Base-by-base conservation (phyloP, 495 filamentous ascomycete genomes). In the Cryomyces minteri region DNA sequence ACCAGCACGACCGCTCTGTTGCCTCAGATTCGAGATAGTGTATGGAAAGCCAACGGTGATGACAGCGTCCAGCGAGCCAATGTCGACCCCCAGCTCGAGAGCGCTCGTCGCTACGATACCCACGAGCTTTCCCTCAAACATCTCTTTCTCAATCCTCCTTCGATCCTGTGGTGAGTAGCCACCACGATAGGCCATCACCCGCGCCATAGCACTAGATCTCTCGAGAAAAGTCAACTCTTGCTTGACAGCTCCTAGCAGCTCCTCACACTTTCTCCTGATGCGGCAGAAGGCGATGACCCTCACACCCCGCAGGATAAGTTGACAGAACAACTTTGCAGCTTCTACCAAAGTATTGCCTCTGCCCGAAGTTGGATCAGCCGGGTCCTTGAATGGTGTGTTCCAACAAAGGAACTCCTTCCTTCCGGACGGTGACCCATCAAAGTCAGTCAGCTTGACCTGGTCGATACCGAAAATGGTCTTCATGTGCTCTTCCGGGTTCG, bases 371-470 rank as follows among this genome's bases (percentile, higher is more conserved):
- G 87, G 85, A 59, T 96, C 90, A 6, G 67, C 66, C 1, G 87
- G 84, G 54, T 94, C 90, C 64, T 84, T 94, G 64, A 79, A 94
- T 3, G 90, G 92, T 1, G 92, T 94, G 51, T 96, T 96, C 90
- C 90, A 99, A 62, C 86, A 94, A 6, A 99, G 61, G 46, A 96
- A 96, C 57, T 94, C 87, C 54, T 99, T 99, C 29, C 85, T 70
- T 5, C 90, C 90, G 8, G 84, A 84, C 1, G 90, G 92, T 4
- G 87, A 94, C 3, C 90, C 90, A 54, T 96, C 90, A 59, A 84
- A 86, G 62, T 94, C 85, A 2, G 83, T 76, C 34, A 96, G 56
- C 46, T 69, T 72, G 6, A 94, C 81, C 31, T 76, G 62, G 25
- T 88, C 70, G 28, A 94, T 70, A n/a, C 87, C 87, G 55, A 98